Base-by-base conservation (phyloP, 768 basidiomycete genomes). In the Russula ochroleuca region DNA sequence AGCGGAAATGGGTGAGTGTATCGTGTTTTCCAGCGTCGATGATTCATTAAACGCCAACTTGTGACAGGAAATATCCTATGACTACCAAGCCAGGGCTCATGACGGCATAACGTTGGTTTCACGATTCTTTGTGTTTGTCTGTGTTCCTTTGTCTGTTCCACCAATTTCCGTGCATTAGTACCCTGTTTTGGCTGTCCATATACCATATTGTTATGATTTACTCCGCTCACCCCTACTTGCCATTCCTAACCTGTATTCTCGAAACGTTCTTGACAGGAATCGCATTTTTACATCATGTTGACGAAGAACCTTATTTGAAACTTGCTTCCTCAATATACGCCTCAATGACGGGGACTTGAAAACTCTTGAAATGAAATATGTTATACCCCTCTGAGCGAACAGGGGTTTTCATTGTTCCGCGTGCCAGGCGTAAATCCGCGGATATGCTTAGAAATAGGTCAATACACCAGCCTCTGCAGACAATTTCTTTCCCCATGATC, bases 11-110 rank as follows among this genome's bases (percentile, higher is more conserved):
- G 38, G 63, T 63, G 28, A 58, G 56, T 56, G 11, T 28, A 7
- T 9, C 19, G 19, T 53, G 7, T 47, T 41, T 3, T 28, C 9
- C n/a, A 1, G 21, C 38, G 11, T 21, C 13, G 3, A 19, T 17
- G n/a, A 7, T 45, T 60, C 21, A 14, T 37, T 21, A 6, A 15
- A 6, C 28, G 5, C 21, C 37, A 28, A 23, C 2, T 38, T 17
- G 6, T 17, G 23, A 17, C 41, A 63, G 62, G 41, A 59, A 52
- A 15, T 63, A 37, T 40, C 35, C 56, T 21, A n/a, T 47, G 41
- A 47, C 40, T 13, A 28, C 25, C 31, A 64, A 48, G 28, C 40
- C 53, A 45, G 50, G 51, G 21, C 15, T 35, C 8, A n/a, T 33
- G 47, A 2, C 19, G 2, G 45, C 21, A 40, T 64, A 59, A 15